Base-by-base conservation (phyloP, 2,329 filamentous ascomycete genomes). In the Botrytis galanthina region DNA sequence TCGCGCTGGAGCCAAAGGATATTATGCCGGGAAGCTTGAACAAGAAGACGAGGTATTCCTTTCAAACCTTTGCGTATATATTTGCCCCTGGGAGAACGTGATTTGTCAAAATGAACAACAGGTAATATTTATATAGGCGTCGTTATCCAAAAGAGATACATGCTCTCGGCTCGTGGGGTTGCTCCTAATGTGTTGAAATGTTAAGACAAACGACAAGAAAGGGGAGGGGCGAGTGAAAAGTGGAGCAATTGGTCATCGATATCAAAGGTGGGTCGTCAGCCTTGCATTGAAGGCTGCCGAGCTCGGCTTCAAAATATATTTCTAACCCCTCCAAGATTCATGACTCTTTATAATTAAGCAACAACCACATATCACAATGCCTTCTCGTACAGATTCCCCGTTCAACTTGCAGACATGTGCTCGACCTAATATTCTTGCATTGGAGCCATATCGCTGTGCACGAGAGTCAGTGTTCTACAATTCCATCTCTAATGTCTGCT, bases 361-460 rank as follows among this genome's bases (percentile, higher is more conserved):
- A 68, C 39, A 60, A 69, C 14, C 32, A 59, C 35, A 48, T 29
- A 7, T 22, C 64, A 76, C 74, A 71, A 80, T 80, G 78, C 69
- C 82, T 66, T 69, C 77, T 68, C 81, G 75, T 69, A 7, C n/a
- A 77, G 79, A 76, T 86, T 86, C 88, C 48, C 85, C 90, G 46
- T 95, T 95, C 82, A 88, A 94, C 80, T 84, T 95, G 70, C 84
- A 92, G 78, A 91, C 88, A 75, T 95, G 92, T 80, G 92, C 92
- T 59, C 88, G 93, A 78, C 87, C 91, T 61, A 95, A 95, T 82
- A 94, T 95, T 75, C 84, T 95, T 76, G 86, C 90, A 75, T 85
- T 95, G 66, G 87, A 94, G 80, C 93, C 93, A 57, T 95, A 95
- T 81, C 90, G 93, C 73, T 95, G 93, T 81, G 93, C 93, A 42